Evolutionary conservation across 179 eudicot genomes (phyloP), one percentile per base, ranked within the genome.

Genomic region (Nepenthes alata): DNA sequence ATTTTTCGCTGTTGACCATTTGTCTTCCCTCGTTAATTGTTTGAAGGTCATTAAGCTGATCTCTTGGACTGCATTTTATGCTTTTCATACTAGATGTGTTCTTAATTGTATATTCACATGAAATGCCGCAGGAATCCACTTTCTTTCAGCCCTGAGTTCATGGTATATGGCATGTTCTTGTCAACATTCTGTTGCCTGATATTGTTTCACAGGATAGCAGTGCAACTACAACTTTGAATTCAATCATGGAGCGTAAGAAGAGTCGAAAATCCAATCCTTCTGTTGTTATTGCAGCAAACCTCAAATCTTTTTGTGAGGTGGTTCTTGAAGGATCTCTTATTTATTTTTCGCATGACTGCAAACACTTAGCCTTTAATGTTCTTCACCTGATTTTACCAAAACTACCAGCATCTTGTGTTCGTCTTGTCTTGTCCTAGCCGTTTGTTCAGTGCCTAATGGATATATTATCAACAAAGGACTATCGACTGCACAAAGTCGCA

Each of bases 111-210:
- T 37, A 14, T 47, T 51, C 48, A 50, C 25, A 49, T 67, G 55
- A 10, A 15, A 35, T 57, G 11, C 66, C 78, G 70, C 89, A 91
- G 98, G 91, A 89, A 63, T 86, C 96, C 9, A 81, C 96, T 51
- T 91, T 89, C 66, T 91, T 95, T 75, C 95, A 83, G 74, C 98
- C 98, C 36, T 81, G 96, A 69, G 86, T 89, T 66, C 98, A 91
- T 75, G 79, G 91, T 70, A 72, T 91, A 13, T 89, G 98, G 98
- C 85, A 83, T 67, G 76, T 74, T 60, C 53, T 91, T 54, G 71
- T 80, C 52, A 83, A 77, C 73, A 63, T 77, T 58, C 81, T 89
- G 55, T 77, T 89, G 67, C 95, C 96, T 35, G 95, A 84, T 55
- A 53, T 61, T 44, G 25, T 25, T 25, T 25, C 25, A 25, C 25